Evolutionary conservation across 1,139 yeast genomes (phyloP).

Genomic region (Debaryomyces singareniensis): DNA sequence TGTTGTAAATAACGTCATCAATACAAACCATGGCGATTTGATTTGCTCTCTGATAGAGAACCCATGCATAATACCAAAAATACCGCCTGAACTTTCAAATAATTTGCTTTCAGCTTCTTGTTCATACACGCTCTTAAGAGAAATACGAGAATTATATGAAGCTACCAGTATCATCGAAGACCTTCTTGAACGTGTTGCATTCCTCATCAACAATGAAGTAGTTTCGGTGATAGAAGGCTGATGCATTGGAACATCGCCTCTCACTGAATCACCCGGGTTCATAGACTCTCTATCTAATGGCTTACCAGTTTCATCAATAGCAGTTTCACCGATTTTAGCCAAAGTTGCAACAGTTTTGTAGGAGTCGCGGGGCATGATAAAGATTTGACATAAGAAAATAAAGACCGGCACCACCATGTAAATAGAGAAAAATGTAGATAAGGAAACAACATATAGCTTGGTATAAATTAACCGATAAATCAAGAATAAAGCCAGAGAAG

Average conservation of each 20-base stretch:
- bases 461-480: slow-evolving; percentile 60
- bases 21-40: slow-evolving; percentile 67
- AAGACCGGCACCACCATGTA: slow-evolving; percentile 71
- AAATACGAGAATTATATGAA: slow-evolving; percentile 25
- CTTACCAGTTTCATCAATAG: slow-evolving; percentile 57
- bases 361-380: slow-evolving; percentile 73
- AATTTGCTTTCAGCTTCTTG: slow-evolving; percentile 56
- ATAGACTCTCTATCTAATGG: slow-evolving; percentile 39
- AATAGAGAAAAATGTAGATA: slow-evolving; percentile 54
- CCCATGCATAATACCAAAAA: slow-evolving; percentile 82
- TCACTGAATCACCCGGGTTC: slow-evolving; percentile 27
- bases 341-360: slow-evolving; percentile 67
- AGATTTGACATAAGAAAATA: slow-evolving; percentile 63
- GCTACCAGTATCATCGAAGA: slow-evolving; percentile 30
- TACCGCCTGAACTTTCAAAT: slow-evolving; percentile 57
- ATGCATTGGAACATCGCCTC: slow-evolving; percentile 3
- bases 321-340: slow-evolving; percentile 64
- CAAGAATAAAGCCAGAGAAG: slow-evolving; percentile 40
- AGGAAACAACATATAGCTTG: slow-evolving; percentile 21
- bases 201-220: slow-evolving; percentile 34
- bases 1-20: slow-evolving; percentile 74
- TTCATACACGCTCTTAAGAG: slow-evolving; percentile 54
- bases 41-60: slow-evolving; percentile 57
- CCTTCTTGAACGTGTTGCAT: slow-evolving; percentile 29
- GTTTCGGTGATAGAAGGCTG: slow-evolving; percentile 40